Base-by-base conservation (phyloP, 1,284 basidiomycete species). In the Amylostereum chailletii region DNA sequence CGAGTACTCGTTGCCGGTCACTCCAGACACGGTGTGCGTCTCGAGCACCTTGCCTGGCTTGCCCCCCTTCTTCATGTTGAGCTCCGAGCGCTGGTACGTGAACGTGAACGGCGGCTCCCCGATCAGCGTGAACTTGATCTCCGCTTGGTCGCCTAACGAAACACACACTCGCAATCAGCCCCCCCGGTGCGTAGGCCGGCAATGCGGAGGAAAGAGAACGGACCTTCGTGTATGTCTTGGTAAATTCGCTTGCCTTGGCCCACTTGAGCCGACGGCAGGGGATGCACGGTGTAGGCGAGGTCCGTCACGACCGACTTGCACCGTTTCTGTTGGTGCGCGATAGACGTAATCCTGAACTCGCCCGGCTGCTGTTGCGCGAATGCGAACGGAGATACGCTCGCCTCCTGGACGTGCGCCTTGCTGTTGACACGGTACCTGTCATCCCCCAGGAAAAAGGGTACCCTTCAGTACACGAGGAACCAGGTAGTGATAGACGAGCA, bases 71-170 rank as follows among this genome's bases (percentile, higher is more conserved):
- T 75, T 79, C 5, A 69, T 62, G 58, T 68, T 76, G 30, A 79
- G 71, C 64, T 90, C 87, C 2, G 87, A 77, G 42, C 91, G 78
- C 63, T 93, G 90, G 64, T 93, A 94, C 0, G 90, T 92, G 67
- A 99, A 98, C 1, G 93, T 88, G 69, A 96, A 99, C 0, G 95
- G 95, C 36, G 95, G 87, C 58, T 90, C 88, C 49, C 95, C 95
- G 42, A 83, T 74, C 53, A 99, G 79, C 7, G 79, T 82, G 68
- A 99, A 96, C 42, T 90, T 73, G 54, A 96, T 94, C 63, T 95
- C 91, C 6, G 94, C 93, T 71, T 94, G 88, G 63, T 92, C 89
- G 53, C 89, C 87, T 86, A 33, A 34, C 11, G 29, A 26, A 44
- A 30, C 34, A 45, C 37, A 42, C 30, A 33, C 43, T 9, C 3